Base-by-base conservation (phyloP, 1,284 basidiomycete species). In the Ganoderma meredithae region DNA sequence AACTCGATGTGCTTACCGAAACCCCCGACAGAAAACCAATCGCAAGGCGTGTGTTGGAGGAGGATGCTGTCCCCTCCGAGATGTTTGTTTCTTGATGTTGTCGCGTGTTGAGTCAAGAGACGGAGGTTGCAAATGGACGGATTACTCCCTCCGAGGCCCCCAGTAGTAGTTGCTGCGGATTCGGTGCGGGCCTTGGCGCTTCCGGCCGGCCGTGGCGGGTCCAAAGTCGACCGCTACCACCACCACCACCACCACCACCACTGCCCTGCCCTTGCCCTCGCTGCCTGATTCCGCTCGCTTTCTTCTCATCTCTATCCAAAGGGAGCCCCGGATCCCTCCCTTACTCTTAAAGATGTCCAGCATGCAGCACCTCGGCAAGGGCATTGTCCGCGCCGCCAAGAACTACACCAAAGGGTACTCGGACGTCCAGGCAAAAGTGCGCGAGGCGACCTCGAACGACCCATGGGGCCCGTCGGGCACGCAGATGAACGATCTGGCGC, bases 361-460 rank as follows among this genome's bases (percentile, higher is more conserved):
- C 41, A 74, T 92, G 83, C 90, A 92, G 79, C 85, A 91, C 75
- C 90, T 93, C 79, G 90, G 90, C 72, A 93, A 93, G 80, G 90
- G 88, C 69, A 92, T 94, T 60, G 86, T 96, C 62, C 89, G 95
- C 64, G 93, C 95, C 52, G 94, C 93, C 67, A 97, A 97, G 82
- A 97, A 97, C 80, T 97, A 97, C 80, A 97, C 96, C 58, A 97
- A 97, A 77, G 92, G 96, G 9, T 98, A 98, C 81, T 96, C 95
- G 63, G 95, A 98, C 75, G 93, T 92, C 0, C 94, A 98, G 82
- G 91, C 95, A 63, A 99, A 99, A 81, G 95, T 98, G 69, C 90
- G 97, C 69, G 97, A 98, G 85, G 96, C 97, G 33, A 99, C 98
- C n/a, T 97, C 95, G n/a, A 99, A 99, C 82, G 97, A 99, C 80